Percentiles rank a stretch among this genome's conserved stretches.
phyloP scores from a whole-genome alignment of 176 grass and related monocot species.

The Chrysopogon serrulatus region DNA sequence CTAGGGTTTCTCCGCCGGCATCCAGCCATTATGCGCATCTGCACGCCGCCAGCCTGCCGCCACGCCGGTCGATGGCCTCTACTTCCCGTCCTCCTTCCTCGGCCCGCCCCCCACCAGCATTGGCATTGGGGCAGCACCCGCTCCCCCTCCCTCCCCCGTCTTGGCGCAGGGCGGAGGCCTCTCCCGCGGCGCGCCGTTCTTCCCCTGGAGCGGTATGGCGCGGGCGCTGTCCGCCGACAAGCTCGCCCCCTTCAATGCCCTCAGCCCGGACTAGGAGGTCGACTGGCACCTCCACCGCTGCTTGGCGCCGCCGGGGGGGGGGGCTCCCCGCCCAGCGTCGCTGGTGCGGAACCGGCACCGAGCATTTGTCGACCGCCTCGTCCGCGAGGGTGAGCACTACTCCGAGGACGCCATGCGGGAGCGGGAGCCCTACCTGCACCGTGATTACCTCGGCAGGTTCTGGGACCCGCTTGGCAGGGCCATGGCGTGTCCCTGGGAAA shows the following conservation, averaged over 20 bases:
- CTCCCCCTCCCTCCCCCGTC: conserved; percentile 42
- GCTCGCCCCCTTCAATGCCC: conserved; percentile 60
- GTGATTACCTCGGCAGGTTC: conserved; percentile 71
- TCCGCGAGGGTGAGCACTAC: conserved; percentile 71
- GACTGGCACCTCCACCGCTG: conserved; percentile 74
- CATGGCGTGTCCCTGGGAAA: conserved; percentile 67
- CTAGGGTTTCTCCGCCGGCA: too few species aligned
- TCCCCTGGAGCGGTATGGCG: conserved; percentile 89
- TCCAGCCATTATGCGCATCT: too few species aligned
- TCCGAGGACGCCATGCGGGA: conserved; percentile 95
- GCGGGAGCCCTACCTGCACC: conserved; percentile 85
- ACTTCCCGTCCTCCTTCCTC: conserved; percentile 75
- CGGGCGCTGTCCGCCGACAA: conserved; percentile 38
- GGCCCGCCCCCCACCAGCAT: neutral
- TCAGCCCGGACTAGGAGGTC: conserved; percentile 72
- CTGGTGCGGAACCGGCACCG: conserved; percentile 70
- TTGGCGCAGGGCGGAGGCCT: conserved; percentile 43
- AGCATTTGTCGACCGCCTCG: conserved; percentile 65
- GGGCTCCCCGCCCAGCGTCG: conserved; percentile 16
- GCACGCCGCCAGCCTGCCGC: too few species aligned
- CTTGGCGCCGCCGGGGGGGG: conserved; percentile 4
- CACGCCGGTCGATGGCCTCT: conserved; percentile 76
- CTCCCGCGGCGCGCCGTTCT: conserved; percentile 71
- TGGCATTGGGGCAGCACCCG: conserved; percentile 33
- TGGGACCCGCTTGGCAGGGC: conserved; percentile 64